These are phyloP conservation scores for Boletus sp. DNA, from an alignment of 768 basidiomycete species.

Conservation along the genomic window DNA sequence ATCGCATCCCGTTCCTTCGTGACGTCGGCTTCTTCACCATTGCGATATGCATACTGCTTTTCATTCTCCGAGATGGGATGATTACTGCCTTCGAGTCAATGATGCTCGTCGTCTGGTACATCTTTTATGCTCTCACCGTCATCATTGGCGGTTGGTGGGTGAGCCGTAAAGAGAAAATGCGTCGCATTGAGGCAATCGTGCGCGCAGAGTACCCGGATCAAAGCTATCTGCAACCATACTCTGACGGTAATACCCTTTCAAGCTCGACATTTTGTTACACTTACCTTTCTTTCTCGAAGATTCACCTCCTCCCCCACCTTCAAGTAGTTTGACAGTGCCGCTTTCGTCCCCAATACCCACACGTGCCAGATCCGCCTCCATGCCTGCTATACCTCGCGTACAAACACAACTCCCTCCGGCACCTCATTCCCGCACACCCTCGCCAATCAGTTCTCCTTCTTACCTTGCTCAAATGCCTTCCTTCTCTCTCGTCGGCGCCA, in stretches of 20 bases:
- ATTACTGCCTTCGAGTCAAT: constrained; percentile 72
- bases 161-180: constrained; percentile 47
- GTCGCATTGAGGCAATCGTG: constrained; percentile 48
- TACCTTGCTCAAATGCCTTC: constrained; percentile 62
- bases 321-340: constrained; percentile 13
- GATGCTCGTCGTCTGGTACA: constrained; percentile 69
- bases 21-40: constrained; percentile 94
- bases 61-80: constrained; percentile 72
- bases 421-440: constrained; percentile 45
- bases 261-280: neutral
- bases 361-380: constrained; percentile 40
- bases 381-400: constrained; percentile 37
- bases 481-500: constrained; percentile 89
- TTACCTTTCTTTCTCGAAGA: constrained; percentile 14
- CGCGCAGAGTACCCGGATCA: constrained; percentile 60
- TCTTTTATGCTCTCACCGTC: constrained; percentile 74
- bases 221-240: constrained; percentile 48
- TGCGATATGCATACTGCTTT: constrained; percentile 73
- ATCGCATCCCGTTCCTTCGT: constrained; percentile 77
- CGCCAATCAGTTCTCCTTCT: constrained; percentile 42
- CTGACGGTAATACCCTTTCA: constrained; percentile 57
- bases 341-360: constrained; percentile 33
- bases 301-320: neutral
- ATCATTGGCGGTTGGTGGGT: constrained; percentile 78
- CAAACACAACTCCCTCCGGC: constrained; percentile 42